Percentiles rank a stretch among this genome's conserved stretches.
Conservation (phyloP, 495 filamentous ascomycete species). For the Geopyxis carbonaria region DNA sequence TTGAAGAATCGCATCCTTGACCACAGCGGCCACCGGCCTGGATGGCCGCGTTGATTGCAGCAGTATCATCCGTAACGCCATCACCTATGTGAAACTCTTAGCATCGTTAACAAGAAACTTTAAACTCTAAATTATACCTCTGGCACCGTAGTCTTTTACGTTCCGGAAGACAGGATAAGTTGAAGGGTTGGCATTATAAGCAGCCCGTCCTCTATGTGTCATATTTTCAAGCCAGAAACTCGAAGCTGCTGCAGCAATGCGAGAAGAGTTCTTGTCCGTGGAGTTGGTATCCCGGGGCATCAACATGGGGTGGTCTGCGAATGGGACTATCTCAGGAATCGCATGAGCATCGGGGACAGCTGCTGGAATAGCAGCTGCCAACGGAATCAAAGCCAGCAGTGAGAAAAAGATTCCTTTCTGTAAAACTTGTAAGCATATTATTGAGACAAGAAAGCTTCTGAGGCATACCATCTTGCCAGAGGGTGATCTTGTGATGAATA, state of each 20-base stretch:
- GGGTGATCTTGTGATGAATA: too few relatives aligned
- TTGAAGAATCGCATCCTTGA: slow-evolving; percentile 56
- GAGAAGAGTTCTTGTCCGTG: too few relatives aligned
- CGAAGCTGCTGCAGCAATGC: too few relatives aligned
- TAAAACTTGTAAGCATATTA: too few relatives aligned
- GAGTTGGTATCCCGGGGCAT: too few relatives aligned
- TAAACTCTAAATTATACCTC: too few relatives aligned
- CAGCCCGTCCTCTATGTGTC: slow-evolving; percentile 48
- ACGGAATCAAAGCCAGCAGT: not conserved
- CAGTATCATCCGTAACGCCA: slow-evolving; percentile 67
- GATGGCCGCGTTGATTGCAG: slow-evolving; percentile 76
- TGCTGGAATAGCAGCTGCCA: not conserved
- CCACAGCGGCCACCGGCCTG: slow-evolving; percentile 60
- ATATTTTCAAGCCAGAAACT: slow-evolving; percentile 58
- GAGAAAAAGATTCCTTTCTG: not conserved
- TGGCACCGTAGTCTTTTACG: slow-evolving; percentile 67
- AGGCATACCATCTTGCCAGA: too few relatives aligned
- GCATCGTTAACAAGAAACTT: too few relatives aligned
- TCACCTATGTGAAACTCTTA: slow-evolving; percentile 32
- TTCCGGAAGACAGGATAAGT: slow-evolving; percentile 68
- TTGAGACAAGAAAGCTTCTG: too few relatives aligned
- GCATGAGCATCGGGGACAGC: too few relatives aligned
- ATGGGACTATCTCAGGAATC: too few relatives aligned
- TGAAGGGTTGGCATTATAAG: slow-evolving; percentile 37
- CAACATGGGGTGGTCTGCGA: too few relatives aligned